Conservation (phyloP, 179 eudicot genomes). For the Drosera spatulata region DNA sequence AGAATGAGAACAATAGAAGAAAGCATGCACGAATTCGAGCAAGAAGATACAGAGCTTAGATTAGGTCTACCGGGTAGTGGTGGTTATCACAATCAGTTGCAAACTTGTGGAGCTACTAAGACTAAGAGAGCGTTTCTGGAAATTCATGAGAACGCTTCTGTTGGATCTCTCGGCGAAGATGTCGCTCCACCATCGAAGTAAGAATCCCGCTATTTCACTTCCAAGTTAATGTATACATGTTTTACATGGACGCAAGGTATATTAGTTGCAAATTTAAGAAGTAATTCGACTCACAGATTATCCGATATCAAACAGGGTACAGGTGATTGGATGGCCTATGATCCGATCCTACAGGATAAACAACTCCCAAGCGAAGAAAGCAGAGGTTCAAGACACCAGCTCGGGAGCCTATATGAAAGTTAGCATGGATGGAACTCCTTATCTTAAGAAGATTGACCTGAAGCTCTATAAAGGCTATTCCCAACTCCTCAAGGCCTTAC, state of each 20-base stretch:
- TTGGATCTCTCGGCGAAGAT: background rate
- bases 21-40: constrained; percentile 12
- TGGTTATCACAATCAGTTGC: background rate
- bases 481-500: constrained; percentile 20
- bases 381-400: constrained; percentile 1
- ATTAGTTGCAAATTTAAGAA: background rate
- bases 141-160: constrained; percentile 7
- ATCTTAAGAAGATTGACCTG: constrained; percentile 27
- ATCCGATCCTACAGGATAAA: constrained; percentile 21
- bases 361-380: constrained; percentile 6
- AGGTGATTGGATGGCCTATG: constrained; percentile 37
- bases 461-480: constrained; percentile 15
- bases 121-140: constrained; percentile 10
- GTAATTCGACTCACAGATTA: background rate
- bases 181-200: constrained; percentile 17
- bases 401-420: constrained; percentile 21
- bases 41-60: constrained; percentile 27
- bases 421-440: constrained; percentile 44
- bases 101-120: background rate
- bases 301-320: constrained; percentile 10
- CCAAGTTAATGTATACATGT: no score
- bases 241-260: background rate
- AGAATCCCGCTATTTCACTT: background rate
- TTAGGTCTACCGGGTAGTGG: constrained; percentile 20
- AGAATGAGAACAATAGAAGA: constrained; percentile 6